These are phyloP conservation scores for Chondrostereum purpureum DNA, from an alignment of 1,284 basidiomycete species.

Conservation along the genomic window DNA sequence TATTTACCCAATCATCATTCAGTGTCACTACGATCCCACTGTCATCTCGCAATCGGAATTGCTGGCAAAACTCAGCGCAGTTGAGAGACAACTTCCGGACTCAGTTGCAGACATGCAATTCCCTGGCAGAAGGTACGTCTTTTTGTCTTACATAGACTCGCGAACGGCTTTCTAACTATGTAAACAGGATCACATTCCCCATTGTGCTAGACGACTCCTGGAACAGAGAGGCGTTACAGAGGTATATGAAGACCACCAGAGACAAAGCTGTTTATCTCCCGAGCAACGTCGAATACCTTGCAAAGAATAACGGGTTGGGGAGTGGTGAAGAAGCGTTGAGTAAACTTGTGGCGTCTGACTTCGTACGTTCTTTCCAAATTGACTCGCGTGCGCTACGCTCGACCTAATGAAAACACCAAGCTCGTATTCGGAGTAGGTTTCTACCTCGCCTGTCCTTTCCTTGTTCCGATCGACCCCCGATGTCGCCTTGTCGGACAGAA, in stretches of 20 bases:
- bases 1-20: constrained; percentile 1
- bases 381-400: background rate
- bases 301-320: constrained; percentile 53
- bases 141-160: background rate
- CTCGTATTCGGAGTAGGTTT: constrained; percentile 58
- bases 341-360: constrained; percentile 40
- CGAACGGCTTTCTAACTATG: background rate
- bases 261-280: constrained; percentile 61
- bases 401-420: constrained; percentile 21
- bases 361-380: constrained; percentile 28
- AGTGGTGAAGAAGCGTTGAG: constrained; percentile 36
- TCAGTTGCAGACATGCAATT: constrained; percentile 38
- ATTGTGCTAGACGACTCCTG: constrained; percentile 59
- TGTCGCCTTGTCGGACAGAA: constrained; percentile 56
- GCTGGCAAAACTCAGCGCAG: constrained; percentile 30
- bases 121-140: constrained; percentile 32
- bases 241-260: constrained; percentile 50
- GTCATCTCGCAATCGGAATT: constrained; percentile 34
- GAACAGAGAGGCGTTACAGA: constrained; percentile 46
- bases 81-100: constrained; percentile 32
- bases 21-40: constrained; percentile 47
- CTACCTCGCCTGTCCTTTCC: constrained; percentile 55
- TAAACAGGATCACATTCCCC: constrained; percentile 43
- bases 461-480: constrained; percentile 59
- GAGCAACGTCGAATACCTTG: constrained; percentile 63